phyloP scores from a whole-genome alignment of 1,284 basidiomycete genomes.

The Fomitopsis pinicola region DNA sequence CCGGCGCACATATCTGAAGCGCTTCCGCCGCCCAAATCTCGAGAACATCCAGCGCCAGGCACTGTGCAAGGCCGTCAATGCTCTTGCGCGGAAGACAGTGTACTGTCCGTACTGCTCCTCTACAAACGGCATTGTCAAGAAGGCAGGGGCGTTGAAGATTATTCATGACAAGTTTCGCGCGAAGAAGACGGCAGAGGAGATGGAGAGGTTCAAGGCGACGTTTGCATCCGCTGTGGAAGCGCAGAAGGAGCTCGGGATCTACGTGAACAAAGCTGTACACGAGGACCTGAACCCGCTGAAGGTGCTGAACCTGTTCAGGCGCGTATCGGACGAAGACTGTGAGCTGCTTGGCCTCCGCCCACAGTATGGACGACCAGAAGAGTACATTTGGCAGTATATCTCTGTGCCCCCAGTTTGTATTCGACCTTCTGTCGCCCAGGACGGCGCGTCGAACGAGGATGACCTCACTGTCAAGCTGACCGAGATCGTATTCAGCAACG shows the following conservation, averaged over 20 bases:
- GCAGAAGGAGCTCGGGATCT: slow-evolving; percentile 83
- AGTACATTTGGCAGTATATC: slow-evolving; percentile 99
- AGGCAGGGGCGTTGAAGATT: slow-evolving; percentile 92
- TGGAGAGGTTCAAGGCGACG: slow-evolving; percentile 84
- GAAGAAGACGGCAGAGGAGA: slow-evolving; percentile 89
- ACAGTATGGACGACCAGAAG: slow-evolving; percentile 88
- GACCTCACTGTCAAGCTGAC: slow-evolving; percentile 97
- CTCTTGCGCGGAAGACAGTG: slow-evolving; percentile 84
- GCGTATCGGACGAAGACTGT: slow-evolving; percentile 96
- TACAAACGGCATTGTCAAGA: slow-evolving; percentile 96
- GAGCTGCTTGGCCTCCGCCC: slow-evolving; percentile 93
- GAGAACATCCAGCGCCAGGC: slow-evolving; percentile 92
- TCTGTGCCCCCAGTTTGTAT: slow-evolving; percentile 98
- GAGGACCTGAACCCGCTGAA: slow-evolving; percentile 97
- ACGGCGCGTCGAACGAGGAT: slow-evolving; percentile 97
- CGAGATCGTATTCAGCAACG: slow-evolving; percentile 96
- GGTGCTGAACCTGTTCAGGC: slow-evolving; percentile 89
- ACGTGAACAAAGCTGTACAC: slow-evolving; percentile 84
- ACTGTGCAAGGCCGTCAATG: slow-evolving; percentile 87
- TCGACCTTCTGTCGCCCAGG: slow-evolving; percentile 95
- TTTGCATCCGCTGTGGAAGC: slow-evolving; percentile 84
- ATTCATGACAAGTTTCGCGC: slow-evolving; percentile 97
- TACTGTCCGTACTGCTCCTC: slow-evolving; percentile 93
- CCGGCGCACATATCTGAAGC: slow-evolving; percentile 79
- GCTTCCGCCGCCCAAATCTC: slow-evolving; percentile 86